Evolutionary conservation across 106 monocot genomes (phyloP), one percentile per base, ranked within the genome.

Genomic region (Acanthochlamys bracteata): DNA sequence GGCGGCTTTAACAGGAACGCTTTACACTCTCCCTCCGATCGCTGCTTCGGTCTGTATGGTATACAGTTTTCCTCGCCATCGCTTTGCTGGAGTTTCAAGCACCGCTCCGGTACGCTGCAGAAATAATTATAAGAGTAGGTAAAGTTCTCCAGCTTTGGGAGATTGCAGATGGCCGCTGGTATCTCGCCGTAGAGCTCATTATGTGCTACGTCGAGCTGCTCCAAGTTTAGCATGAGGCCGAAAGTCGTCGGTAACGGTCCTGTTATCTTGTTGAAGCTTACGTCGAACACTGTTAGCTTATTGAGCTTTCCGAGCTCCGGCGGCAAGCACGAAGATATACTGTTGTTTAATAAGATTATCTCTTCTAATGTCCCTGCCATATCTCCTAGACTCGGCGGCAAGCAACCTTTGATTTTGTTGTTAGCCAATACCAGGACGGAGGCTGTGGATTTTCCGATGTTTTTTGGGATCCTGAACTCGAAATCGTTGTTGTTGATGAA

Each of bases 81-180:
- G 7, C 45, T 64, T 47, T 39, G 58, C 39, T 25, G 26, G 15
- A 92, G 66, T 51, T 56, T 66, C 26, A 72, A 17, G 46, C 86
- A 87, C 49, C 54, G 57, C 43, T 71, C 61, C 8, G 91, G 87
- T 61, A 74, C 92, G 2, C 71, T 79, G 71, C 73, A 71, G 67
- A 92, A 92, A 63, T 69, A 92, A 53, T 92, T 92, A 27, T 79
- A 71, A 2, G 87, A 76, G 54, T 68, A 87, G 10, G 84, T 87
- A 70, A 92, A 87, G 39, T 87, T 87, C 64, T 79, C 77, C 66
- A 92, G 57, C 60, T 57, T 63, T 10, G 84, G 84, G 65, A 87
- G 69, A 67, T 73, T 68, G 59, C 92, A 92, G 15, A 92, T 61
- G 22, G 45, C 25, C 41, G 62, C 76, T 15, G 84, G 92, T 26